phyloP scores from a whole-genome alignment of 306 rosid species.

The Adenanthera pavonina region DNA sequence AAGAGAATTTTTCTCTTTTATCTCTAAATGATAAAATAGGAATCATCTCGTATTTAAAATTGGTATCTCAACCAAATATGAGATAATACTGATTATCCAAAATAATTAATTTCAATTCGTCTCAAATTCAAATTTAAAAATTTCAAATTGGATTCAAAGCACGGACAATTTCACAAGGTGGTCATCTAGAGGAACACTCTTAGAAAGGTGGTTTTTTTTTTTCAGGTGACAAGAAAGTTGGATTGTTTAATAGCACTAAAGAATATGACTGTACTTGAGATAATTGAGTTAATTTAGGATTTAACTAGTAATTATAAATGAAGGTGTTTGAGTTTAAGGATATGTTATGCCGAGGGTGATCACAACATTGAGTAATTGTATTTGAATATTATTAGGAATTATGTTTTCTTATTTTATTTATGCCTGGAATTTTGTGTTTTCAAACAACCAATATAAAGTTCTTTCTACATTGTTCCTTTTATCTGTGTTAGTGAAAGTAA shows the following conservation, averaged over 20 bases:
- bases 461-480: too few species aligned
- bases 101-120: too few species aligned
- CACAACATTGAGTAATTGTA: neutral
- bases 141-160: too few species aligned
- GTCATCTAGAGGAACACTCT: neutral
- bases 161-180: neutral
- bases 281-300: neutral
- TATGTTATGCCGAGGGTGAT: neutral
- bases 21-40: too few species aligned
- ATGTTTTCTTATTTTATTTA: too few species aligned
- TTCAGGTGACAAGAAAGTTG: neutral
- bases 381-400: too few species aligned
- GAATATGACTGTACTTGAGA: neutral
- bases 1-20: too few species aligned
- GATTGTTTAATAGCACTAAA: neutral
- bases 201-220: neutral
- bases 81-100: too few species aligned
- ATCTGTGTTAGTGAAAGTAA: too few species aligned
- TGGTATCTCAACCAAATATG: too few species aligned
- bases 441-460: neutral
- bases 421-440: neutral
- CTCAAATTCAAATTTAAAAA: too few species aligned
- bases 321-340: neutral
- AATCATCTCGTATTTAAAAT: too few species aligned
- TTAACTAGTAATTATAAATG: neutral